Conservation (phyloP, 768 basidiomycete species). For the Cubamyces sp. region DNA sequence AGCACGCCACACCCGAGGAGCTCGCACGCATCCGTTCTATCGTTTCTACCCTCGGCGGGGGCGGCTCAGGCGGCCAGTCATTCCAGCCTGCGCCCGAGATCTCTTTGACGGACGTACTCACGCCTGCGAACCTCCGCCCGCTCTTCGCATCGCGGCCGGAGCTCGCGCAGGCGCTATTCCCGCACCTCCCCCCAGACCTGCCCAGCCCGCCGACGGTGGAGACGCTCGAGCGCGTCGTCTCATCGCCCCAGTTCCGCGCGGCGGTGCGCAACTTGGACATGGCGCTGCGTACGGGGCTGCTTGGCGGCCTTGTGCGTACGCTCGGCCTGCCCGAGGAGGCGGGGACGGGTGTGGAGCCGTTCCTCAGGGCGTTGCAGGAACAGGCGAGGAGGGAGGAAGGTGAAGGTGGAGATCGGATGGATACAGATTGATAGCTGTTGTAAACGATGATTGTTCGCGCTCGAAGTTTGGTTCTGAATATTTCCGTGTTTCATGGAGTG, state of each 20-base stretch:
- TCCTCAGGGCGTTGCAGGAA: slow-evolving; percentile 79
- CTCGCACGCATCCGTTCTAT: slow-evolving; percentile 63
- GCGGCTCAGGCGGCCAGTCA: slow-evolving; percentile 21
- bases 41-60: slow-evolving; percentile 38
- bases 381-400: slow-evolving; percentile 60
- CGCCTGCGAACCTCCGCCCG: slow-evolving; percentile 70
- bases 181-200: slow-evolving; percentile 81
- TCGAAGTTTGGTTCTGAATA: too few relatives aligned
- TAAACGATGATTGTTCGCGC: too few relatives aligned
- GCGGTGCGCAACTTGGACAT: slow-evolving; percentile 83
- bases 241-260: slow-evolving; percentile 82
- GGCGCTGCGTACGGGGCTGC: slow-evolving; percentile 79
- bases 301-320: slow-evolving; percentile 73
- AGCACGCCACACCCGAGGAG: slow-evolving; percentile 59
- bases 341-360: slow-evolving; percentile 75
- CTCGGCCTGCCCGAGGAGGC: slow-evolving; percentile 87
- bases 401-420: slow-evolving; percentile 63
- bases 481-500: not conserved
- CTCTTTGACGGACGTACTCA: slow-evolving; percentile 75
- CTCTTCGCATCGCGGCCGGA: slow-evolving; percentile 73
- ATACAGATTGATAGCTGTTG: slow-evolving; percentile 60
- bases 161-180: slow-evolving; percentile 71
- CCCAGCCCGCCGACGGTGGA: slow-evolving; percentile 70
- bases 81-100: slow-evolving; percentile 46
- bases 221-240: slow-evolving; percentile 72